Base-by-base conservation (phyloP, 352 stramenopile species). In the Blastocystis sp. region DNA sequence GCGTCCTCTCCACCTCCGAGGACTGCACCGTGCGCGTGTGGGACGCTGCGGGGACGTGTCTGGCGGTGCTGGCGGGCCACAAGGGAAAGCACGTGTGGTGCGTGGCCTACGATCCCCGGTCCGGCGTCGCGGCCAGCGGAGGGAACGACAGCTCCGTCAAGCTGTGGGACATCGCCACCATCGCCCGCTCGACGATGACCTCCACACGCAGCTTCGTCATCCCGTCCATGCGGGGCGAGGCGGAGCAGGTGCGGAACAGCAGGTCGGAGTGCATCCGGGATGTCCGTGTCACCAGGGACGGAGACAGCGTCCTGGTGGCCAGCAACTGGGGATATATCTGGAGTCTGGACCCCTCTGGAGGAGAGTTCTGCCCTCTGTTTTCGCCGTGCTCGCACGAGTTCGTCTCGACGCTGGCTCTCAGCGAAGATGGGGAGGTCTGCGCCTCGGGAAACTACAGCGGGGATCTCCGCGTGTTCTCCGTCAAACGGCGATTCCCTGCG, bases 81-180 rank as follows among this genome's bases (percentile, higher is more conserved):
- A 76, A 75, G 2, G 77, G 77, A 7, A 88, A 88, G 29, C 77
- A 88, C 26, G 66, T 88, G n/a, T 88, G 77, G 77, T 76, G 62
- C 53, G 50, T 53, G 9, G 77, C 56, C 15, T 88, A 77, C 26
- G 66, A 75, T 43, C 7, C 77, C 23, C 15, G 1, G 26, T 37
- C 11, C 20, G 63, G 53, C 20, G n/a, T 88, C n/a, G 56, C 55
- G 18, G 41, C 59, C 9, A 88, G 26, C 55, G 77, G 54, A 0
- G 77, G 77, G 11, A 88, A 88, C 47, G 77, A 88, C 55, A 39
- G 77, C n/a, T 39, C 77, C 11, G 62, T 88, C n/a, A 75, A 77
- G 29, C 6, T 88, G 18, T 88, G 77, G 77, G 39, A 75, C n/a
- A 41, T 88, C 15, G n/a, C 6, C 11, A 53, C 23, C 0, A 88